Base-by-base conservation (phyloP, 139 green algal genomes). In the Ettlia oleoabundans region DNA sequence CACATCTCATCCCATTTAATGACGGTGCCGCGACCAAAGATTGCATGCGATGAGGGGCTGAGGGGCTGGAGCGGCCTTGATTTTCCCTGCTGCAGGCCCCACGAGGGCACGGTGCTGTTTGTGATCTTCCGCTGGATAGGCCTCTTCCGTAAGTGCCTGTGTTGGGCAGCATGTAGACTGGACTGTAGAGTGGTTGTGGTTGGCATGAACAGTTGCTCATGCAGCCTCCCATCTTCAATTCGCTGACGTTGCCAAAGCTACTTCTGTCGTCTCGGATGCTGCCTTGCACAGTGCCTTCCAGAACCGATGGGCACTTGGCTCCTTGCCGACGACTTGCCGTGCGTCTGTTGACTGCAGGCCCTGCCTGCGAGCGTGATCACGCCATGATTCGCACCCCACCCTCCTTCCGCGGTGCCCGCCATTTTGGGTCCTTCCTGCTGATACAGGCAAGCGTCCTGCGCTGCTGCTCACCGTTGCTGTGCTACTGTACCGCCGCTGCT, bases 51-150 rank as follows among this genome's bases (percentile, higher is more conserved):
- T n/a, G n/a, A n/a, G n/a, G n/a, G n/a, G n/a, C n/a, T n/a, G n/a
- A n/a, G n/a, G n/a, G n/a, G n/a, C n/a, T n/a, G n/a, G n/a, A n/a
- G n/a, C n/a, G n/a, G n/a, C n/a, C n/a, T n/a, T n/a, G n/a, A n/a
- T n/a, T n/a, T n/a, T n/a, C n/a, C n/a, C n/a, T n/a, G 22, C 41
- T n/a, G 69, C 69, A 76, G 69, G 71, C 72, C 72, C 0, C 72
- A 80, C 35, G 72, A 80, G 21, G 72, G 72, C 52, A 80, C 72
- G 19, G 72, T 80, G 35, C 72, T 80, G 33, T 80, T 80, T 53
- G 72, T 80, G 19, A 33, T 80, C 2, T 80, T 80, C 72, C 72
- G 72, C 1, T 22, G 22, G 2, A 2, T 80, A 1, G 53, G 72
- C 72, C 51, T 80, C 32, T 80, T 67, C 52, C 51, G 72, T 80